Conservation (phyloP, 371 early-diverging fungal genomes). For the Racocetra persica region DNA sequence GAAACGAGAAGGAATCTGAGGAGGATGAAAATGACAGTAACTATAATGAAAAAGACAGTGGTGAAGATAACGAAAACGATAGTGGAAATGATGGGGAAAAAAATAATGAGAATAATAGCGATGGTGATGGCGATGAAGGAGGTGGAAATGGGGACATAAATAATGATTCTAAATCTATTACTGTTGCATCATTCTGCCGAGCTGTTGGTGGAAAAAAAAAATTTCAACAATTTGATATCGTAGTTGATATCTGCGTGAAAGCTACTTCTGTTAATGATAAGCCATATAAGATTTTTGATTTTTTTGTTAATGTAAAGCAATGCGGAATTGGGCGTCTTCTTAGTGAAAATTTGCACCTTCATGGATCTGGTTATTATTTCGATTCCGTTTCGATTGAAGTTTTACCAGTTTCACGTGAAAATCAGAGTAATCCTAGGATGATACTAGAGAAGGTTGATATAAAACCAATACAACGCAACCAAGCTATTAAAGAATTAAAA, state of each 20-base stretch:
- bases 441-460: not conserved
- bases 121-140: not conserved
- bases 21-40: too few relatives aligned
- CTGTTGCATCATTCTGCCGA: not conserved
- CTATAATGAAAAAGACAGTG: too few relatives aligned
- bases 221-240: not conserved
- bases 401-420: not conserved
- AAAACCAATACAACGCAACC: not conserved
- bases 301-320: not conserved
- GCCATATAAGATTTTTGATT: not conserved
- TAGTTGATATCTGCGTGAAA: not conserved
- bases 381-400: not conserved
- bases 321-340: not conserved
- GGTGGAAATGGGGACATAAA: not conserved
- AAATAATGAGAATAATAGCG: too few relatives aligned
- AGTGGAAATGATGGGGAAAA: too few relatives aligned
- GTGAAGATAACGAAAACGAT: too few relatives aligned
- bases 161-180: not conserved
- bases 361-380: not conserved
- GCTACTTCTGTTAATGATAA: not conserved
- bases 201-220: not conserved
- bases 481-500: not conserved
- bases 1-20: too few relatives aligned
- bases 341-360: not conserved
- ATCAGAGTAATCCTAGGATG: too few relatives aligned